A percentile compares a stretch with the other conserved stretches of the same genome.
These are phyloP conservation scores for Hyphodiscus hymeniophilus DNA, from an alignment of 495 filamentous ascomycete genomes.

Conservation along the genomic window DNA sequence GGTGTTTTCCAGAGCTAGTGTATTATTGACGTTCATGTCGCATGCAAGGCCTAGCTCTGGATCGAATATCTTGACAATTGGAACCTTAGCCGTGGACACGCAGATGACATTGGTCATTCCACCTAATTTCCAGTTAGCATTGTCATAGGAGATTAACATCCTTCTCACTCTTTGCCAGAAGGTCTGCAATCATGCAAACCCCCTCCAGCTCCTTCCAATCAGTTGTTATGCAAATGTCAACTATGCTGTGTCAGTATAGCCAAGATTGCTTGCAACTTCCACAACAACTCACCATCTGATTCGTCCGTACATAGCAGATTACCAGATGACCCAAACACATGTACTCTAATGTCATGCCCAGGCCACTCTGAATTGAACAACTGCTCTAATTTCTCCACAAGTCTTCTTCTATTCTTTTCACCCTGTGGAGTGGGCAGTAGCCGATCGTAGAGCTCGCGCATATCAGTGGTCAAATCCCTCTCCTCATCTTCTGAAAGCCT, in stretches of 20 bases:
- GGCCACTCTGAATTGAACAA: conserved; percentile 89
- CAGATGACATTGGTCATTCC: conserved; percentile 96
- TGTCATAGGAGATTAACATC: background rate
- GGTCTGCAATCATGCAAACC: conserved; percentile 79
- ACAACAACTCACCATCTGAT: conserved; percentile 70
- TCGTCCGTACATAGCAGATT: conserved; percentile 93
- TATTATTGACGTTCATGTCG: conserved; percentile 99
- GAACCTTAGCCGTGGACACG: conserved; percentile 87
- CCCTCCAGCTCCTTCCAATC: conserved; percentile 75
- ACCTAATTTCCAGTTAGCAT: conserved; percentile 41
- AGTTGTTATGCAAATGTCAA: conserved; percentile 96
- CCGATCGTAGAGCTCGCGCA: conserved; percentile 73
- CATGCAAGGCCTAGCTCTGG: conserved; percentile 85
- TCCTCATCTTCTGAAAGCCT: conserved; percentile 69
- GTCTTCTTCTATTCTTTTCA: conserved; percentile 59
- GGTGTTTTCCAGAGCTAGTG: conserved; percentile 87
- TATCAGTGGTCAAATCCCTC: conserved; percentile 66
- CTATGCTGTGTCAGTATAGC: conserved; percentile 40
- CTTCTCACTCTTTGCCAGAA: conserved; percentile 71
- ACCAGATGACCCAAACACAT: conserved; percentile 94
- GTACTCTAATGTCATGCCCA: conserved; percentile 77
- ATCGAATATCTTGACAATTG: conserved; percentile 99
- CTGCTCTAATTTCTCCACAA: conserved; percentile 79
- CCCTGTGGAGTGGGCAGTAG: conserved; percentile 78
- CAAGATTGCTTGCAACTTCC: background rate